Percentiles rank a stretch among this genome's conserved stretches.
Conservation (phyloP, 257 asterid species). For the Schizonepeta tenuifolia region DNA sequence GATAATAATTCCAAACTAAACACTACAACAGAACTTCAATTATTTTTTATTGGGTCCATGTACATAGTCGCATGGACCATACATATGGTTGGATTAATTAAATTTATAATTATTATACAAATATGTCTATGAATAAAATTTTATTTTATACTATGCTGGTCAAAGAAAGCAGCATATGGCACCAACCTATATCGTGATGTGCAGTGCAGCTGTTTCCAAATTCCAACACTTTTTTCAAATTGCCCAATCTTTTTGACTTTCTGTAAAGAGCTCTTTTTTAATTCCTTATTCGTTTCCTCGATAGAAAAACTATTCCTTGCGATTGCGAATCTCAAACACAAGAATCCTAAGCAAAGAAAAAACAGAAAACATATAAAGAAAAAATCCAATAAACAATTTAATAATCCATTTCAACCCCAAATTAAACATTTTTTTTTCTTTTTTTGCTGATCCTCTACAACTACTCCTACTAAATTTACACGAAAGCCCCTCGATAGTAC, state of each 20-base stretch:
- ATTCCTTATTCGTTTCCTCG: conserved; percentile 31
- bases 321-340: conserved; percentile 39
- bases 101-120: no score
- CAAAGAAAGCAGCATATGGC: conserved; percentile 37
- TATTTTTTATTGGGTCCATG: background rate
- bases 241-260: conserved; percentile 49
- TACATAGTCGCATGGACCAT: background rate
- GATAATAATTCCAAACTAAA: background rate
- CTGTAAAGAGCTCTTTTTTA: conserved; percentile 9
- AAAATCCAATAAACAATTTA: conserved; percentile 28
- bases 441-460: conserved; percentile 41
- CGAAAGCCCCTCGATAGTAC: conserved; percentile 24
- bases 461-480: conserved; percentile 55
- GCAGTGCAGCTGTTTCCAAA: conserved; percentile 36
- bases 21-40: background rate
- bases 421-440: conserved; percentile 7
- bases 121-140: no score
- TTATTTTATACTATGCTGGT: conserved; percentile 22
- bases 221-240: conserved; percentile 16
- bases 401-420: conserved; percentile 29
- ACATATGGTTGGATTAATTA: background rate
- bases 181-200: conserved; percentile 32
- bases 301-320: conserved; percentile 14
- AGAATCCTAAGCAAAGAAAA: conserved; percentile 42
- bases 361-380: background rate